phyloP scores from a whole-genome alignment of 805 yeast species.

The Groenewaldozyma tartarivorans region DNA sequence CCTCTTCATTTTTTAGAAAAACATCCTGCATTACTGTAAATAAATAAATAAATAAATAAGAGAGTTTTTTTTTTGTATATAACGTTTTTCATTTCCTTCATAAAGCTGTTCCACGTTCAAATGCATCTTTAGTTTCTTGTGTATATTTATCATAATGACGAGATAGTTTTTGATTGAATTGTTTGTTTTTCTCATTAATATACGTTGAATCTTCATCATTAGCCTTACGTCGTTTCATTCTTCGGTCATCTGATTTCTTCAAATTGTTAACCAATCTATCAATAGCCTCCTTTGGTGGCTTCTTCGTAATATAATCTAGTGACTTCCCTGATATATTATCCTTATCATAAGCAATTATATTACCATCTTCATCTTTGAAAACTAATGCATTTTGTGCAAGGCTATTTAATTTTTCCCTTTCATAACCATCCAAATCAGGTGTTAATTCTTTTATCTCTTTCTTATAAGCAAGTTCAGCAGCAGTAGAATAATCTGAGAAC shows the following conservation, averaged over 20 bases:
- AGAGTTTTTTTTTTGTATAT: no score
- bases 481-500: slow-evolving; percentile 36
- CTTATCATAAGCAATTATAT: slow-evolving; percentile 12
- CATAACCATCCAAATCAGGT: slow-evolving; percentile 35
- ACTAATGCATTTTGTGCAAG: slow-evolving; percentile 17
- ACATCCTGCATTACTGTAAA: slow-evolving; percentile 1
- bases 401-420: slow-evolving; percentile 27
- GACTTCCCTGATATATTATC: slow-evolving; percentile 11
- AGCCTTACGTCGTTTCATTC: slow-evolving; percentile 24
- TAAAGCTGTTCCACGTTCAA: slow-evolving; percentile 30
- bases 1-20: background rate
- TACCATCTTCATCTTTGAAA: slow-evolving; percentile 16
- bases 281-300: slow-evolving; percentile 31
- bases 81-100: background rate
- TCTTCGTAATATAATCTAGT: slow-evolving; percentile 22
- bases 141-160: slow-evolving; percentile 43
- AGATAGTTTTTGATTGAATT: slow-evolving; percentile 59
- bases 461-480: slow-evolving; percentile 53
- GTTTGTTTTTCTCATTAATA: slow-evolving; percentile 62
- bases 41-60: no score
- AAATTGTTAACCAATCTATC: slow-evolving; percentile 22
- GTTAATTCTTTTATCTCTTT: slow-evolving; percentile 38
- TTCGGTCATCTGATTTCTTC: slow-evolving; percentile 32
- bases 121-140: slow-evolving; percentile 26
- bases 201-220: slow-evolving; percentile 28